phyloP scores from a whole-genome alignment of 306 rosid species.

The Luffa aegyptiaca region DNA sequence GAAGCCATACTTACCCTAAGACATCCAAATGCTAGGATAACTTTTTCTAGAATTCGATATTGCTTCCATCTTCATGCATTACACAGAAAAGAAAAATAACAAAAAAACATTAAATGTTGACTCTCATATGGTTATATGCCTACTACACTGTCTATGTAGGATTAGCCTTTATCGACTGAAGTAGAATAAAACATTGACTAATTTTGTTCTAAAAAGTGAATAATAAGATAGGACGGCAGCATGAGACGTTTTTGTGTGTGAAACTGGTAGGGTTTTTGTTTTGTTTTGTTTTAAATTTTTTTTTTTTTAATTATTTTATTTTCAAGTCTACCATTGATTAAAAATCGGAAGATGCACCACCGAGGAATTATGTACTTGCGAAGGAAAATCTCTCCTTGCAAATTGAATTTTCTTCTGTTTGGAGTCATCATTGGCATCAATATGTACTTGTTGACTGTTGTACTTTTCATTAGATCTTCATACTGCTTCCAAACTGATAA shows the following conservation, averaged over 20 bases:
- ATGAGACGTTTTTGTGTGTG: background rate
- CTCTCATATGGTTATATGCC: background rate
- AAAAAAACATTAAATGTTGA: background rate
- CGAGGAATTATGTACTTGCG: background rate
- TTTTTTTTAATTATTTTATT: background rate
- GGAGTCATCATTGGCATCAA: background rate
- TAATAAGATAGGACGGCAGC: background rate
- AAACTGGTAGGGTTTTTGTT: background rate
- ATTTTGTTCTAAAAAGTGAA: background rate
- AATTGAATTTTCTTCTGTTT: slow-evolving; percentile 3
- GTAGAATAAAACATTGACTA: background rate
- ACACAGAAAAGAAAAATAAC: background rate
- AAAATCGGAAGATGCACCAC: background rate
- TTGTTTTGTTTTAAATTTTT: too few species aligned
- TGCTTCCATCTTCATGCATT: background rate
- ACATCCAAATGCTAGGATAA: background rate
- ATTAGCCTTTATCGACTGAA: background rate
- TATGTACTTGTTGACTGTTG: slow-evolving; percentile 1
- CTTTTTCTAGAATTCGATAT: background rate
- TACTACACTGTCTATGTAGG: background rate
- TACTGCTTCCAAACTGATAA: background rate
- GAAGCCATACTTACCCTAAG: slow-evolving; percentile 9
- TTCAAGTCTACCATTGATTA: background rate
- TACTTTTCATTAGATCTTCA: slow-evolving; percentile 4
- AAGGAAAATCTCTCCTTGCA: background rate